These are phyloP conservation scores for Euclidium syriacum DNA, from an alignment of 345 rosid species.

Conservation along the genomic window DNA sequence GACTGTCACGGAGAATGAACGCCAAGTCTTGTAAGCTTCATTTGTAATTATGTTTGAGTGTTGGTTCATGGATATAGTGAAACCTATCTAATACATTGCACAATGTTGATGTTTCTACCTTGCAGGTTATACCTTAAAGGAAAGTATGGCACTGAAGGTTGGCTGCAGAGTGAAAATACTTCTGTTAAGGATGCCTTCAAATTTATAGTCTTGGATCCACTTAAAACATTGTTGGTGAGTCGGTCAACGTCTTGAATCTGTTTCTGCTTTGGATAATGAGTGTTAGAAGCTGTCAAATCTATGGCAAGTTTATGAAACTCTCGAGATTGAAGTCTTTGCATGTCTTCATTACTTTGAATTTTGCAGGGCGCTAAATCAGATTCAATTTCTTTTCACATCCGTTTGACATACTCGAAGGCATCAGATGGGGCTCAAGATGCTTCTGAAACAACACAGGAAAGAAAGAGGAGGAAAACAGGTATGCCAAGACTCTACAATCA, in stretches of 20 bases:
- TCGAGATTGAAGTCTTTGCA: constrained; percentile 2
- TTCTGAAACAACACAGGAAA: constrained; percentile 31
- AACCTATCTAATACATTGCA: not conserved
- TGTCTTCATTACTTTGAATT: constrained; percentile 30
- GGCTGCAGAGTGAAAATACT: constrained; percentile 44
- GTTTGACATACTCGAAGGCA: constrained; percentile 54
- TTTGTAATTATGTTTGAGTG: not conserved
- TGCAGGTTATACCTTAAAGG: constrained; percentile 55
- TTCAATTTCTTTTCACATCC: constrained; percentile 51
- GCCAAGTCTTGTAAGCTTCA: constrained; percentile 48
- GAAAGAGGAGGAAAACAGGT: constrained; percentile 76
- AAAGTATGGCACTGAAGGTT: constrained; percentile 53
- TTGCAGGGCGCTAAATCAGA: constrained; percentile 72
- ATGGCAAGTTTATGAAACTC: not conserved
- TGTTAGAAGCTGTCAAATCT: not conserved
- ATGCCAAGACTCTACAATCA: constrained; percentile 1
- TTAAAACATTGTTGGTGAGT: constrained; percentile 62
- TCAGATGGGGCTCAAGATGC: constrained; percentile 29
- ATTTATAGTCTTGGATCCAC: constrained; percentile 42
- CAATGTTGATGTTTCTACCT: not conserved
- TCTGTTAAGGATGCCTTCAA: constrained; percentile 77
- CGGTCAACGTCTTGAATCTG: not conserved
- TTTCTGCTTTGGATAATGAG: constrained; percentile 12
- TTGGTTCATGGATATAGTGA: not conserved
- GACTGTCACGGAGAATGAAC: constrained; percentile 48